Percentiles rank a stretch among this genome's conserved stretches.
These are phyloP conservation scores for Colletotrichum lini DNA, from an alignment of 2,329 filamentous ascomycete species.

Conservation along the genomic window DNA sequence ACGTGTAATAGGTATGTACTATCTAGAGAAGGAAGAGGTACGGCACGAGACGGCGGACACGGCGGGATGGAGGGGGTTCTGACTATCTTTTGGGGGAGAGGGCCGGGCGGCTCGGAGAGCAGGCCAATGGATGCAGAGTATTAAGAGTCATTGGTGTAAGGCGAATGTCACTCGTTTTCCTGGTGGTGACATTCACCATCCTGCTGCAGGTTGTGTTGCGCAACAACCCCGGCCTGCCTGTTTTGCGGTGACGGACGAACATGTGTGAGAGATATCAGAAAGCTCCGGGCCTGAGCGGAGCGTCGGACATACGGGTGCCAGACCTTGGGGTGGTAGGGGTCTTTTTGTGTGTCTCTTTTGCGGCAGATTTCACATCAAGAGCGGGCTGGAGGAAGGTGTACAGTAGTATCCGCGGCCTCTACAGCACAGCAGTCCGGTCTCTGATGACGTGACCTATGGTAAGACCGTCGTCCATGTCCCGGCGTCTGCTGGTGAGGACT, in stretches of 20 bases:
- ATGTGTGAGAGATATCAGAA: constrained; percentile 20
- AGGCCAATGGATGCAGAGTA: background rate
- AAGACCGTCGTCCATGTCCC: background rate
- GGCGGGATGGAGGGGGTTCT: constrained; percentile 18
- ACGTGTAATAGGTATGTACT: background rate
- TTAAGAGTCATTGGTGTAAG: background rate
- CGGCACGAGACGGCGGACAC: constrained; percentile 28
- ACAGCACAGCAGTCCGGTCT: no score
- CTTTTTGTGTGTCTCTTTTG: no score
- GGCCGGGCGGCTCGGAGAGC: background rate
- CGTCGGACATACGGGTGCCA: constrained; percentile 6
- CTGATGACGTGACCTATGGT: no score
- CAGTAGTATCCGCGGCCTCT: no score
- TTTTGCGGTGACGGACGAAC: constrained; percentile 32
- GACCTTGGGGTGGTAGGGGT: no score
- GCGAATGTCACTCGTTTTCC: background rate
- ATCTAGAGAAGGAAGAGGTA: background rate
- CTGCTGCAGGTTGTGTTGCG: background rate
- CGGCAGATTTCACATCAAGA: background rate
- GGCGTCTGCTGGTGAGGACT: background rate
- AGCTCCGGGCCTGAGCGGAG: constrained; percentile 14
- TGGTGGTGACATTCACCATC: constrained; percentile 15
- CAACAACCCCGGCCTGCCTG: constrained; percentile 5
- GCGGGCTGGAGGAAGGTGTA: background rate
- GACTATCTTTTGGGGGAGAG: constrained; percentile 8